phyloP scores from a whole-genome alignment of 2,329 filamentous ascomycete genomes.

The Cordyceps farinosa region DNA sequence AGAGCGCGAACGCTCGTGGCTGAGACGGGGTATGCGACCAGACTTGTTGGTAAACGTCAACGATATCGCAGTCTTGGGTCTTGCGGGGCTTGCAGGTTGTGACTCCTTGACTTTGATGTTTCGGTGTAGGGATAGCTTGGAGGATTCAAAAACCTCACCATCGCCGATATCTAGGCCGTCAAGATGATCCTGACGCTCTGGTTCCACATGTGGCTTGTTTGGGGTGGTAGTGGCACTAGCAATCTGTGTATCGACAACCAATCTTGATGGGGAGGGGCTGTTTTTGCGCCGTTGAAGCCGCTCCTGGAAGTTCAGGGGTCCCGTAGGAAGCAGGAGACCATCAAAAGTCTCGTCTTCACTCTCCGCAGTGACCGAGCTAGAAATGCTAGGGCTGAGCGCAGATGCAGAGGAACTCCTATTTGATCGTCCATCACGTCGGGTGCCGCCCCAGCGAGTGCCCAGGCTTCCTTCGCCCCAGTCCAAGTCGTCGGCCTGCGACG shows the following conservation, averaged over 20 bases:
- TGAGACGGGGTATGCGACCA: slow-evolving; percentile 73
- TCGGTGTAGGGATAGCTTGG: slow-evolving; percentile 80
- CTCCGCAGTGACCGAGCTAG: slow-evolving; percentile 85
- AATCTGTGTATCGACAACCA: slow-evolving; percentile 35
- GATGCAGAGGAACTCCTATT: slow-evolving; percentile 83
- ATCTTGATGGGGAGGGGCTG: slow-evolving; percentile 53
- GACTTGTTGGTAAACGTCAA: slow-evolving; percentile 87
- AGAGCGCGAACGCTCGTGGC: slow-evolving; percentile 67
- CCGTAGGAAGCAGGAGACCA: slow-evolving; percentile 79
- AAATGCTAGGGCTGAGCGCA: slow-evolving; percentile 85
- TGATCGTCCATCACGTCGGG: slow-evolving; percentile 72
- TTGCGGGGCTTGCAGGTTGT: slow-evolving; percentile 64
- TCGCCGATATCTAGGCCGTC: slow-evolving; percentile 83
- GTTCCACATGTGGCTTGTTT: slow-evolving; percentile 35
- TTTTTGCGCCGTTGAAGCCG: slow-evolving; percentile 70
- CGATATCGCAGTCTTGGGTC: slow-evolving; percentile 73
- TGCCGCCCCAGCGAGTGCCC: slow-evolving; percentile 85
- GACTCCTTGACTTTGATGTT: slow-evolving; percentile 84
- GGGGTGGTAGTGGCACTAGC: slow-evolving; percentile 20
- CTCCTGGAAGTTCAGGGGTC: slow-evolving; percentile 77
- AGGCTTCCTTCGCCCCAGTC: slow-evolving; percentile 94
- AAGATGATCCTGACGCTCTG: slow-evolving; percentile 73
- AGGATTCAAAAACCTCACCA: slow-evolving; percentile 74
- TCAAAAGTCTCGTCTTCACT: slow-evolving; percentile 92
- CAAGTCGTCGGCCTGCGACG: slow-evolving; percentile 67